Evolutionary conservation across 495 filamentous ascomycete species (phyloP), one percentile per base, ranked within the genome.

Genomic region (Aspergillus ellipticus): DNA sequence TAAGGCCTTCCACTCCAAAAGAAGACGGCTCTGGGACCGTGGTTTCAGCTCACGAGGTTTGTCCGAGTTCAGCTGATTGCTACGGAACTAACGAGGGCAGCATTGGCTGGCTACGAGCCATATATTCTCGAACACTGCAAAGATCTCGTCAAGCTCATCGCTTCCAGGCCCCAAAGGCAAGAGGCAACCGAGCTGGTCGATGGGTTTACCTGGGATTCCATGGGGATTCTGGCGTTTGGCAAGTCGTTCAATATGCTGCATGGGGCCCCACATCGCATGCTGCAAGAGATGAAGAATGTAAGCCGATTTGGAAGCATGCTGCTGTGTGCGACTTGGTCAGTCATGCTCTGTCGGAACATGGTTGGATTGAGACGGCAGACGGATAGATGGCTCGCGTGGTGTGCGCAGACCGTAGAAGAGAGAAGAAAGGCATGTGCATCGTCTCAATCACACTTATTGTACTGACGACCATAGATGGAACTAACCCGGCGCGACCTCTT

Each of bases 1-100:
- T 5, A 58, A 43, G 49, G 50, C 17, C 1, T 54, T 33, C 11
- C 56, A 58, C 22, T 42, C 43, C 0, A 53, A 28, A 17, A 19
- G 56, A 21, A 45, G 56, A 49, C 37, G 35, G 43, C 5, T 49
- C 11, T 58, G 56, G 56, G 56, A 58, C 42, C 56, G 42, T 10
- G 56, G 42, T 15, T 58, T 58, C 17, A 58, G 35, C 42, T 41
- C 56, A 24, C 33, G 33, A 54, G 56, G 56, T 58, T 42, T 28
- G 28, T 46, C 17, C 28, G 15, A 33, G 8, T 33, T 13, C 21
- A 2, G 11, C 4, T 24, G 19, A 37, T 13, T 28, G 8, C 4
- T n/a, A 21, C 17, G 4, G 21, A 46, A 9, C 15, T 17, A 8
- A 28, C 49, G 20, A 24, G 15, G 16, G 1, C 22, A 50, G 51